A percentile compares a stretch with the other conserved stretches of the same genome.
phyloP scores from a whole-genome alignment of 73 alveolate genomes.

The Durusdinium trenchii region DNA sequence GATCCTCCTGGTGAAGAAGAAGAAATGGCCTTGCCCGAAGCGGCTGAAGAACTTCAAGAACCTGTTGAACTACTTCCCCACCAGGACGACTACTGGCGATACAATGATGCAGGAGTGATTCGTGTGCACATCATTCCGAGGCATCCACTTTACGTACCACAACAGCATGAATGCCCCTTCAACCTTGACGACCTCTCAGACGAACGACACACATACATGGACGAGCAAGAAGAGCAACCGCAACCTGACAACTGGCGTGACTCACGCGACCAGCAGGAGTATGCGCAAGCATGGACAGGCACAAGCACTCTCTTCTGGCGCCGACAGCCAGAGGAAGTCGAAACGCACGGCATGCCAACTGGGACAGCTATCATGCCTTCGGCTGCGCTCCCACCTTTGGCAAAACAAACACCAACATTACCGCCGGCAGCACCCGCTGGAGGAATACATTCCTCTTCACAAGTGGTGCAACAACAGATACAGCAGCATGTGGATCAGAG shows the following conservation, averaged over 20 bases:
- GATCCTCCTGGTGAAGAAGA: background rate
- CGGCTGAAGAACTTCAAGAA: too few relatives aligned
- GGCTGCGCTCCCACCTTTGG: background rate
- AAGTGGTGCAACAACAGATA: background rate
- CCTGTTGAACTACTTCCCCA: background rate
- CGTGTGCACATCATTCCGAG: conserved; percentile 17
- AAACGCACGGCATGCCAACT: background rate
- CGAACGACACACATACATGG: background rate
- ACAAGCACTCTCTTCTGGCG: background rate
- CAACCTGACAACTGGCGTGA: background rate
- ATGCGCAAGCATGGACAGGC: background rate
- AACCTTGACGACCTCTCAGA: background rate
- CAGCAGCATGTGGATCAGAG: background rate
- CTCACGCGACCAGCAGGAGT: background rate
- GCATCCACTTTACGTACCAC: conserved; percentile 17
- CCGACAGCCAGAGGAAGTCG: background rate
- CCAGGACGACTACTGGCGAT: conserved; percentile 1
- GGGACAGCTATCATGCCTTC: background rate
- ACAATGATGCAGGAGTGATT: background rate
- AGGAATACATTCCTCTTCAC: background rate
- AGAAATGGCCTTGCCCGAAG: background rate
- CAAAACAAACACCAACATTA: background rate
- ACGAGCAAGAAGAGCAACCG: background rate
- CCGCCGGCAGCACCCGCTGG: background rate
- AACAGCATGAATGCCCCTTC: background rate